Conservation (phyloP, 768 basidiomycete genomes). For the Lenzites betulinus region DNA sequence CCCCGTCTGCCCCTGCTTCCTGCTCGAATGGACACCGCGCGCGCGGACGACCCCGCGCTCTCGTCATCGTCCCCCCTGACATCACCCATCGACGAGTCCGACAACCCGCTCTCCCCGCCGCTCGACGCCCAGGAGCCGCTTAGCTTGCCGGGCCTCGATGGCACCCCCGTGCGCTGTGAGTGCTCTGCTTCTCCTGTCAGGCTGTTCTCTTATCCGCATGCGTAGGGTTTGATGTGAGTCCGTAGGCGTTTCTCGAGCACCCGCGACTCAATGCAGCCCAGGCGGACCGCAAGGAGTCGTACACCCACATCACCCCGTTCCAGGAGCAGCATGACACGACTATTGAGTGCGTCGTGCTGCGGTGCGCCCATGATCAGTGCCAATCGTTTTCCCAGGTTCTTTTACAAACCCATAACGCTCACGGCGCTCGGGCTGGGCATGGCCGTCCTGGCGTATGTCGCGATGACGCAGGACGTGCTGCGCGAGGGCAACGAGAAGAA, state of each 20-base stretch:
- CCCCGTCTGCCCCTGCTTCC: not conserved
- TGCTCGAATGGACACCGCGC: slow-evolving; percentile 2
- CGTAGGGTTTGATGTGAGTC: slow-evolving; percentile 83
- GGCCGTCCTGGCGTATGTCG: slow-evolving; percentile 74
- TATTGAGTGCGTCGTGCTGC: slow-evolving; percentile 61
- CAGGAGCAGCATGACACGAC: slow-evolving; percentile 83
- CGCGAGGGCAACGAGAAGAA: slow-evolving; percentile 82
- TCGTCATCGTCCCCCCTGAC: slow-evolving; percentile 30
- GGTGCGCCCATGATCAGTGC: slow-evolving; percentile 10
- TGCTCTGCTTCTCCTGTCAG: slow-evolving; percentile 26
- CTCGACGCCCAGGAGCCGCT: slow-evolving; percentile 57
- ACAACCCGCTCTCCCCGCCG: slow-evolving; percentile 46
- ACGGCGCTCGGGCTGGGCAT: slow-evolving; percentile 70
- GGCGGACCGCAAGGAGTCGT: slow-evolving; percentile 84
- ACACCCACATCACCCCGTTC: slow-evolving; percentile 81
- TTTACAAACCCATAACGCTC: slow-evolving; percentile 83
- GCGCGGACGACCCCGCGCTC: slow-evolving; percentile 10
- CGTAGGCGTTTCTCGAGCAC: not conserved
- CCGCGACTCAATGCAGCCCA: slow-evolving; percentile 31
- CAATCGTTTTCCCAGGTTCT: slow-evolving; percentile 54
- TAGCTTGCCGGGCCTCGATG: slow-evolving; percentile 61
- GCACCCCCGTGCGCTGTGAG: slow-evolving; percentile 81
- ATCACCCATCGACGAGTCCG: slow-evolving; percentile 65
- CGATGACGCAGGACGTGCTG: slow-evolving; percentile 81
- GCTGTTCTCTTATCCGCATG: slow-evolving; percentile 1